Base-by-base conservation (phyloP, 1,284 basidiomycete species). In the Pseudozyma sp. region DNA sequence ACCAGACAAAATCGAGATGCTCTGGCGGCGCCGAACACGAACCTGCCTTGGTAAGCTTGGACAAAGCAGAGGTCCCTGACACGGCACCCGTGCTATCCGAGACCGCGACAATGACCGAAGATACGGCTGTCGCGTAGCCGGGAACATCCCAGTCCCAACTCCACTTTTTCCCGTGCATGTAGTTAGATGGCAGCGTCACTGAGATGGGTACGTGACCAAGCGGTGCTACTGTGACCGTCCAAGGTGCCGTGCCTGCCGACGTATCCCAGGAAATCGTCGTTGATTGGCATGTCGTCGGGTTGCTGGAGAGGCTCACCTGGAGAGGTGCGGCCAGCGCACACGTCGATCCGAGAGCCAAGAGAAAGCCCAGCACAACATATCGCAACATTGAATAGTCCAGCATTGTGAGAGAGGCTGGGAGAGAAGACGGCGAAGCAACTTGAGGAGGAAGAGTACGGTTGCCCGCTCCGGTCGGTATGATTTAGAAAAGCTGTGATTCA, bases 1-100 rank as follows among this genome's bases (percentile, higher is more conserved):
- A 75, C 68, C 68, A 75, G 24, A 75, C 45, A 43, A 75, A 75
- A 51, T 75, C 73, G 24, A 75, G 65, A 31, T 64, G 52, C 40
- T 75, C 73, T 11, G 56, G 40, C 14, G 67, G 57, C 17, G 68
- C 66, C 4, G 72, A 52, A 43, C 72, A 75, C 3, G 60, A 57
- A 6, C 66, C 62, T 5, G 45, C 54, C 24, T 54, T 54, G n/a
- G 40, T 19, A 19, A 75, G 53, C 2, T 24, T 19, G 16, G 62
- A 37, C 16, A 75, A 30, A 3, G 56, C 42, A 0, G 73, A 71
- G 9, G 70, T 68, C 1, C 73, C 73, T 5, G 60, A 19, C 7
- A 55, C 53, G 3, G 44, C 45, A 4, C 73, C 73, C 8, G 59
- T 64, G 51, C 63, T 63, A 45, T 75, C 73, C 2, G 73, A 68